These are phyloP conservation scores for Metschnikowia aberdeeniae DNA, from an alignment of 805 yeast genomes.

Conservation along the genomic window DNA sequence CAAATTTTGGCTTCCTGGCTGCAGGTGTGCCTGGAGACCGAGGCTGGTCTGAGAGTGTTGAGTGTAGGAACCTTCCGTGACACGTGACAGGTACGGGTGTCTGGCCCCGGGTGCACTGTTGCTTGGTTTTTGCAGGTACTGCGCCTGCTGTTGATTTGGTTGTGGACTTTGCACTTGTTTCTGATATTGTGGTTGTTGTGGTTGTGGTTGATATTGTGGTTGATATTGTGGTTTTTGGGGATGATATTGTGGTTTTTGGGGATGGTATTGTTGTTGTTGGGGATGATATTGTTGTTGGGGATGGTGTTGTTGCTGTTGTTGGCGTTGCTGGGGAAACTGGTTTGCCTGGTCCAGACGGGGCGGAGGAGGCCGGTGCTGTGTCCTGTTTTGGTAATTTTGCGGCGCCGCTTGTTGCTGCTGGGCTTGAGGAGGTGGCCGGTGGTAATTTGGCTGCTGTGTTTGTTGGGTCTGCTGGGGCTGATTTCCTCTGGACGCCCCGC, in stretches of 20 bases:
- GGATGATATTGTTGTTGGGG: background rate
- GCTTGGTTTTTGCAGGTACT: slow-evolving; percentile 9
- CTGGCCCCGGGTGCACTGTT: slow-evolving; percentile 4
- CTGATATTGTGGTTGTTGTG: slow-evolving; percentile 1
- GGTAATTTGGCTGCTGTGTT: background rate
- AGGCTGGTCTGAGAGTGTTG: slow-evolving; percentile 3
- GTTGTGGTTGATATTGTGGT: background rate
- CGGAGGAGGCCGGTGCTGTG: background rate
- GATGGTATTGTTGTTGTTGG: background rate
- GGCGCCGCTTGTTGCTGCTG: background rate
- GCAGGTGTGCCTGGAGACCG: slow-evolving; percentile 7
- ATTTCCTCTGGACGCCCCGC: background rate
- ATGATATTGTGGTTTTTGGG: background rate
- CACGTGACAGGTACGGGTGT: slow-evolving; percentile 7
- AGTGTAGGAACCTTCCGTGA: slow-evolving; percentile 9
- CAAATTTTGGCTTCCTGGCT: background rate
- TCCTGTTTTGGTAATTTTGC: background rate
- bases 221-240: background rate
- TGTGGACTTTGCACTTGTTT: background rate
- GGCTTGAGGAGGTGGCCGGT: background rate
- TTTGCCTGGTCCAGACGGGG: background rate
- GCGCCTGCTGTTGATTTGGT: slow-evolving; percentile 10
- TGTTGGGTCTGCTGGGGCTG: background rate
- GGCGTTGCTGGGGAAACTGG: background rate
- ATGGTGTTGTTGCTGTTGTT: background rate